phyloP scores from a whole-genome alignment of 345 rosid species.

The Toxicodendron radicans region DNA sequence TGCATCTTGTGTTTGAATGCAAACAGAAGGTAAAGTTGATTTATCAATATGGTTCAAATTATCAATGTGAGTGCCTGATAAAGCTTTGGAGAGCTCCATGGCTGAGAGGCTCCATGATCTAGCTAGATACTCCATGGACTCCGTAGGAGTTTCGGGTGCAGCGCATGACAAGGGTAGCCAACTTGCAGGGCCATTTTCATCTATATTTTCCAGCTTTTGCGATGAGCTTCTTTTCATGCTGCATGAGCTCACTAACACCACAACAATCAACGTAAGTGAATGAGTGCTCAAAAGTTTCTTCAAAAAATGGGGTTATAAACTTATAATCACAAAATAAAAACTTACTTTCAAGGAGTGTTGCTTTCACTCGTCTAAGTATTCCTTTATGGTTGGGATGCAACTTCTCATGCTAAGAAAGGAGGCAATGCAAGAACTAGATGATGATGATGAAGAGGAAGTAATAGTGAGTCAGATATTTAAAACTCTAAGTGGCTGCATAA shows the following conservation, averaged over 20 bases:
- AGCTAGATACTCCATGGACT: constrained; percentile 93
- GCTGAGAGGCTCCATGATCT: constrained; percentile 97
- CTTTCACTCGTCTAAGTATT: constrained; percentile 3
- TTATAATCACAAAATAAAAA: neutral
- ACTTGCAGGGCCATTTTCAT: constrained; percentile 61
- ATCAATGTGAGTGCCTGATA: constrained; percentile 36
- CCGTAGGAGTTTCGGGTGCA: constrained; percentile 87
- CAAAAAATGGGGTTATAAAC: neutral
- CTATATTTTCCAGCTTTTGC: constrained; percentile 70
- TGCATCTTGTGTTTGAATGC: constrained; percentile 40
- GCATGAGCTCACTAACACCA: constrained; percentile 47
- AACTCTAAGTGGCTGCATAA: neutral
- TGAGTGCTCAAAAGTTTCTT: neutral
- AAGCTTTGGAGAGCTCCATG: constrained; percentile 81
- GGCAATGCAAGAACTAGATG: constrained; percentile 15
- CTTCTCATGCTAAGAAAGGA: constrained; percentile 24
- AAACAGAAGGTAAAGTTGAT: constrained; percentile 35
- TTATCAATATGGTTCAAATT: constrained; percentile 29
- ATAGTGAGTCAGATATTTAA: constrained; percentile 28
- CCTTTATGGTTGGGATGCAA: constrained; percentile 16
- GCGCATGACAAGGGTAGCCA: constrained; percentile 33
- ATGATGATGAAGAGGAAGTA: constrained; percentile 25
- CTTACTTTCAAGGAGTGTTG: constrained; percentile 20
- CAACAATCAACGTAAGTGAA: constrained; percentile 2
- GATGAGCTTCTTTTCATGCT: constrained; percentile 29